Base-by-base conservation (phyloP, 1,284 basidiomycete genomes). In the Trametes versicolor region DNA sequence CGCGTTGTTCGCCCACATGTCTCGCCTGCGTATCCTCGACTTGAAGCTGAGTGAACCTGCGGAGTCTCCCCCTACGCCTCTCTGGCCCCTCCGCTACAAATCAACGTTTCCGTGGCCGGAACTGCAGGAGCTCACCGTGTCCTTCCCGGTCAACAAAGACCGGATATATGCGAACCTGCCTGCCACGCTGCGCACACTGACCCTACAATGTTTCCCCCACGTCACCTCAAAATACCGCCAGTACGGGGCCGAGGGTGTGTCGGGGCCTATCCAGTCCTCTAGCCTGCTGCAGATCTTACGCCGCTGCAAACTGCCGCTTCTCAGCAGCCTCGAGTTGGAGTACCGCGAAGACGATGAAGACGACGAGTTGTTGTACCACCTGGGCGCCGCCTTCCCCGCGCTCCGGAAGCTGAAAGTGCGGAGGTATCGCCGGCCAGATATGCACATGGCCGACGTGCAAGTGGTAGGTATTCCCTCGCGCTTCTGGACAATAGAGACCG, bases 61-160 rank as follows among this genome's bases (percentile, higher is more conserved):
- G 2, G 57, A 32, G 19, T 4, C 25, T 19, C 15, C 19, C 8
- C 45, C 47, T 5, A 27, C 23, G 12, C 57, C 57, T 13, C 5
- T 59, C 19, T 52, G 48, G 58, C 58, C 58, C 9, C 37, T 27
- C 2, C 19, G 8, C 10, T n/a, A 25, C 37, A 13, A 8, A n/a
- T 27, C 27, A n/a, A 15, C 12, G 25, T 52, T 17, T 23, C 58
- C 58, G 3, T 59, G 48, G 49, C 58, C 58, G 13, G 58, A 59
- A 6, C 27, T 59, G 13, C 19, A 15, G 8, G 25, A 52, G 3
- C 48, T 59, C 39, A 52, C 49, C 10, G 2, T 59, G 7, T 52
- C 58, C 9, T 52, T 27, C 23, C 58, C 58, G 0, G 25, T 23
- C 2, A 27, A 25, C 3, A 4, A 23, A 2, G 58, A 59, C 27